Conservation (phyloP, 768 basidiomycete species). For the Rhizopogon vesiculosus region DNA sequence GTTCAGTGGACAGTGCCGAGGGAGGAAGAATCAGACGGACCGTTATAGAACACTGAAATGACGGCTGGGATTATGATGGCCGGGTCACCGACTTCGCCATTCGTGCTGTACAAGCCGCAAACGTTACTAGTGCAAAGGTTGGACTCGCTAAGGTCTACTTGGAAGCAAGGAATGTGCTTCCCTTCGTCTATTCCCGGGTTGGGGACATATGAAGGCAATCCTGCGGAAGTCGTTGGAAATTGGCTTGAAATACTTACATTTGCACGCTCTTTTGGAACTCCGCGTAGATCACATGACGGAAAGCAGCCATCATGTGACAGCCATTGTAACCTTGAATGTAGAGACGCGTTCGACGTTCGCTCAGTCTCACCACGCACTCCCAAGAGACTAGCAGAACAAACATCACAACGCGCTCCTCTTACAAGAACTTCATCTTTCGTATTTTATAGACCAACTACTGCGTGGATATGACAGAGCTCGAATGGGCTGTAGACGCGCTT, state of each 20-base stretch:
- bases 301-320: slow-evolving; percentile 23
- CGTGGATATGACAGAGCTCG: slow-evolving; percentile 18
- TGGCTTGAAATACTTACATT: slow-evolving; percentile 4
- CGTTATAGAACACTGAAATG: too few relatives aligned
- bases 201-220: too few relatives aligned
- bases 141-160: too few relatives aligned
- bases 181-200: too few relatives aligned
- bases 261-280: slow-evolving; percentile 14
- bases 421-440: background rate
- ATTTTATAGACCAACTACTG: background rate
- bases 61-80: too few relatives aligned
- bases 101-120: too few relatives aligned
- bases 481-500: slow-evolving; percentile 27
- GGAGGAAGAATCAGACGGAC: too few relatives aligned
- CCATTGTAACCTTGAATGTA: background rate
- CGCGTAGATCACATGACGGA: slow-evolving; percentile 25
- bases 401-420: background rate
- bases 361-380: background rate
- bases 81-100: too few relatives aligned
- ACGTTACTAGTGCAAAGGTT: too few relatives aligned
- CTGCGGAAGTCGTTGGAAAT: background rate
- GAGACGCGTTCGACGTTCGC: background rate
- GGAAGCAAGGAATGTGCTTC: too few relatives aligned
- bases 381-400: background rate
- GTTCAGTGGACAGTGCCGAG: too few relatives aligned